phyloP scores from a whole-genome alignment of 1,284 basidiomycete species.

The Fomitopsis pinicola region DNA sequence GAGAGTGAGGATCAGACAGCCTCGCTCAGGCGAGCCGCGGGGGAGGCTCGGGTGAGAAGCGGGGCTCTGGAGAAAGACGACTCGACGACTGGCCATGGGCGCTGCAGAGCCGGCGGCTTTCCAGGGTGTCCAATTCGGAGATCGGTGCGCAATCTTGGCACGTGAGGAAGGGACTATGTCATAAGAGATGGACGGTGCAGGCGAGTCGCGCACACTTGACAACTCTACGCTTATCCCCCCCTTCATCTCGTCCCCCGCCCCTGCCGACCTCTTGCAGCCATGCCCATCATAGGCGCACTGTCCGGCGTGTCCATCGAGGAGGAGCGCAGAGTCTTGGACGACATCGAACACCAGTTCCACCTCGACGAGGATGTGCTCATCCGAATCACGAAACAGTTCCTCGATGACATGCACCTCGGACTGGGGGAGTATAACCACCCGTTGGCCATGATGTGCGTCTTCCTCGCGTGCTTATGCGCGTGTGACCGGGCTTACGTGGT shows the following conservation, averaged over 20 bases:
- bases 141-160: neutral
- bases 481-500: slow-evolving; percentile 14
- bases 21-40: neutral
- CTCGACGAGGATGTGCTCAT: slow-evolving; percentile 59
- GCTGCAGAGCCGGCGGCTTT: neutral
- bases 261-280: slow-evolving; percentile 8
- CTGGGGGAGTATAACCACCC: slow-evolving; percentile 68
- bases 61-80: neutral
- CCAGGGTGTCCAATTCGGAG: neutral
- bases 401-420: slow-evolving; percentile 73
- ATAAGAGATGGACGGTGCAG: slow-evolving; percentile 6
- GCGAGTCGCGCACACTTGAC: neutral
- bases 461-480: neutral
- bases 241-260: slow-evolving; percentile 1
- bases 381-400: slow-evolving; percentile 73
- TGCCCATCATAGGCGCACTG: slow-evolving; percentile 22
- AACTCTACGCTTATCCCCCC: slow-evolving; percentile 5
- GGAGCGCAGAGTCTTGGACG: slow-evolving; percentile 30
- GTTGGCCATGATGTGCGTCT: slow-evolving; percentile 84
- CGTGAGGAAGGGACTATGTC: slow-evolving; percentile 5
- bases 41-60: neutral
- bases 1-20: neutral
- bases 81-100: neutral
- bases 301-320: slow-evolving; percentile 16
- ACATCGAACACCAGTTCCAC: slow-evolving; percentile 67